Conservation (phyloP, 257 asterid species). For the Fraxinus pennsylvanica region DNA sequence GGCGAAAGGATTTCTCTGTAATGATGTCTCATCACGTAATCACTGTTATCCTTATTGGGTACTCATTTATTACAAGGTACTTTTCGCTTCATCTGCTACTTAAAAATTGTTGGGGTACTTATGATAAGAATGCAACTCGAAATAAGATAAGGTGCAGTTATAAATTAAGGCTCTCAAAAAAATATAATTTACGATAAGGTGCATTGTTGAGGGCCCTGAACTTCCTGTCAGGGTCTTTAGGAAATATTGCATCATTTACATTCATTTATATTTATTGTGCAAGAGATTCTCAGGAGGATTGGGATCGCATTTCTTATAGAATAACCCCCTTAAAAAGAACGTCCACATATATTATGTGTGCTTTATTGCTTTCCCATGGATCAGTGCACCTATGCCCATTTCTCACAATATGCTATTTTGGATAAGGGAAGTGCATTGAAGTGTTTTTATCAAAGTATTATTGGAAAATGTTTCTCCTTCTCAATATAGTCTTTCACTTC, state of each 20-base stretch:
- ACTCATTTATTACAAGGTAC: constrained; percentile 76
- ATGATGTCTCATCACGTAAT: constrained; percentile 94
- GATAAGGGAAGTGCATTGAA: not conserved
- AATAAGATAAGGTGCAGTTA: not conserved
- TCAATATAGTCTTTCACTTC: not conserved
- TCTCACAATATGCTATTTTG: not conserved
- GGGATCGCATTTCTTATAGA: not conserved
- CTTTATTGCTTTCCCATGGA: not conserved
- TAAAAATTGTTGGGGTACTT: not conserved
- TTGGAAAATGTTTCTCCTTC: not conserved
- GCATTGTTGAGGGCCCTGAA: not conserved
- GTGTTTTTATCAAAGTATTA: not conserved
- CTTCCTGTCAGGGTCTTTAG: not conserved
- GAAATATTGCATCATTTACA: not conserved
- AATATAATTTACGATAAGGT: not conserved
- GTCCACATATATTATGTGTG: not conserved
- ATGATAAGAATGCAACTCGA: not conserved
- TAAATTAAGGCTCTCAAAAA: not conserved
- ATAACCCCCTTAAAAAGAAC: not conserved
- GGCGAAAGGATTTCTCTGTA: constrained; percentile 86
- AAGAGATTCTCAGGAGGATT: not conserved
- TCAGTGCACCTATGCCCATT: not conserved
- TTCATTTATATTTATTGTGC: not conserved
- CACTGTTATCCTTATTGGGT: constrained; percentile 72
- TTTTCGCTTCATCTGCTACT: constrained; percentile 23